Evolutionary conservation across 2,329 filamentous ascomycete genomes (phyloP).

Genomic region (Phyllosticta citribraziliensis): DNA sequence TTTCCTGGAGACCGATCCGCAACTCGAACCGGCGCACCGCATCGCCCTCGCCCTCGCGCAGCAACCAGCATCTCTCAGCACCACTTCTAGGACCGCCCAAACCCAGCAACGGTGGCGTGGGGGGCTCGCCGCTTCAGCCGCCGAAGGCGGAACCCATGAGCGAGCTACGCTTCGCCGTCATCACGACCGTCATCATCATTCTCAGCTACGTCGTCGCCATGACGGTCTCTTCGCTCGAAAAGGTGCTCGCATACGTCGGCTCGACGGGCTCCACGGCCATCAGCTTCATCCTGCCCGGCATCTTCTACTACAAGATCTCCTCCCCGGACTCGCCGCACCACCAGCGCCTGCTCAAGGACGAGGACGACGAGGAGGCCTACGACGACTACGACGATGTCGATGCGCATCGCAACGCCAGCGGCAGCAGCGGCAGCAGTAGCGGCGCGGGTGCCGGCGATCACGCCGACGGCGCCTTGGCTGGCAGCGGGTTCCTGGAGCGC

Average conservation of each 20-base stretch:
- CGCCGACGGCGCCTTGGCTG: constrained; percentile 8
- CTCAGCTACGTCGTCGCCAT: constrained; percentile 81
- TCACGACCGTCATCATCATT: constrained; percentile 79
- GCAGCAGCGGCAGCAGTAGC: constrained; percentile 26
- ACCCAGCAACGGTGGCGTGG: neutral
- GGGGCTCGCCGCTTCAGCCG: neutral
- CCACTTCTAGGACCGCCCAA: constrained; percentile 20
- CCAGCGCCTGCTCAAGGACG: constrained; percentile 79
- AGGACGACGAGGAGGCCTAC: constrained; percentile 69
- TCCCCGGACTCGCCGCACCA: constrained; percentile 79
- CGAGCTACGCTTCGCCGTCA: constrained; percentile 77
- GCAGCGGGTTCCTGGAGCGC: constrained; percentile 15
- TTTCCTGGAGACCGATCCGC: constrained; percentile 68
- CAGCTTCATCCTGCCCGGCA: constrained; percentile 87
- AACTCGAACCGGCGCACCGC: constrained; percentile 18
- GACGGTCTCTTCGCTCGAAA: constrained; percentile 80
- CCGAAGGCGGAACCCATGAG: constrained; percentile 51
- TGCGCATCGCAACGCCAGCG: constrained; percentile 24
- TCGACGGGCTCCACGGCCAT: constrained; percentile 92
- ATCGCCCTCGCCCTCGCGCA: constrained; percentile 32
- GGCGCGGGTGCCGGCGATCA: neutral
- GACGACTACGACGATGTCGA: constrained; percentile 44
- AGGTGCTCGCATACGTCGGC: constrained; percentile 89
- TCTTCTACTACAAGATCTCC: constrained; percentile 99
- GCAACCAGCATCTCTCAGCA: constrained; percentile 27